These are phyloP conservation scores for Dioszegia crocea DNA, from an alignment of 768 basidiomycete genomes.

Conservation along the genomic window DNA sequence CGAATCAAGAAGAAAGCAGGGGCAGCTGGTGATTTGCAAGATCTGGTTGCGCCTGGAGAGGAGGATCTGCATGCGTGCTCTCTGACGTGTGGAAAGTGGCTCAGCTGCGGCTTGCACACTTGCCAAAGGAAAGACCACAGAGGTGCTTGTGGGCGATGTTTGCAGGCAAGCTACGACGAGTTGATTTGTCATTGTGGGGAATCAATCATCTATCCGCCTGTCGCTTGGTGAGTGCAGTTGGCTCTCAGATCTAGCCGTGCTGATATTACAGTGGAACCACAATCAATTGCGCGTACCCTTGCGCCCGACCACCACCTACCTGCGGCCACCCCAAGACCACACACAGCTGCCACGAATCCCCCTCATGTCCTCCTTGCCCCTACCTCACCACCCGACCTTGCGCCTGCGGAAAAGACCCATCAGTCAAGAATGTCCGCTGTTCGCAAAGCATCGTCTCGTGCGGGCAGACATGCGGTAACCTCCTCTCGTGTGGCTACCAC, in stretches of 20 bases:
- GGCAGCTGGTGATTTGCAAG: slow-evolving; percentile 36
- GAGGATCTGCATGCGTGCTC: slow-evolving; percentile 72
- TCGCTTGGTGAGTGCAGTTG: slow-evolving; percentile 69
- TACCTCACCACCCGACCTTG: slow-evolving; percentile 73
- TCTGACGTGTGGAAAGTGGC: slow-evolving; percentile 66
- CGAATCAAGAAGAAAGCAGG: slow-evolving; percentile 53
- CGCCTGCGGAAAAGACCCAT: slow-evolving; percentile 78
- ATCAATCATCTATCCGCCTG: slow-evolving; percentile 39
- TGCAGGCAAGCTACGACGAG: slow-evolving; percentile 89
- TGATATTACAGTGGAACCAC: slow-evolving; percentile 34
- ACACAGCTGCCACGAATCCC: slow-evolving; percentile 78
- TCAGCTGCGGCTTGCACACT: slow-evolving; percentile 67
- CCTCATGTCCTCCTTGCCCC: slow-evolving; percentile 79
- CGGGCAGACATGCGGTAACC: slow-evolving; percentile 71
- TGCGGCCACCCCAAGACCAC: slow-evolving; percentile 78
- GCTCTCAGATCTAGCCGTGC: not conserved
- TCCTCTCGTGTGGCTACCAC: slow-evolving; percentile 82
- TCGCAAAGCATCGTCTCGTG: slow-evolving; percentile 83
- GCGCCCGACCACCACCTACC: slow-evolving; percentile 62
- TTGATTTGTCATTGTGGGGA: slow-evolving; percentile 50
- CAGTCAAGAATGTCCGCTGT: slow-evolving; percentile 73
- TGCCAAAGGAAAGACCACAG: slow-evolving; percentile 79
- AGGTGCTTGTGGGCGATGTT: slow-evolving; percentile 74
- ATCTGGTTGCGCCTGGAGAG: slow-evolving; percentile 54
- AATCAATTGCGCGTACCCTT: slow-evolving; percentile 75